These are phyloP conservation scores for Quillaja saponaria DNA, from an alignment of 306 rosid genomes.

Conservation along the genomic window DNA sequence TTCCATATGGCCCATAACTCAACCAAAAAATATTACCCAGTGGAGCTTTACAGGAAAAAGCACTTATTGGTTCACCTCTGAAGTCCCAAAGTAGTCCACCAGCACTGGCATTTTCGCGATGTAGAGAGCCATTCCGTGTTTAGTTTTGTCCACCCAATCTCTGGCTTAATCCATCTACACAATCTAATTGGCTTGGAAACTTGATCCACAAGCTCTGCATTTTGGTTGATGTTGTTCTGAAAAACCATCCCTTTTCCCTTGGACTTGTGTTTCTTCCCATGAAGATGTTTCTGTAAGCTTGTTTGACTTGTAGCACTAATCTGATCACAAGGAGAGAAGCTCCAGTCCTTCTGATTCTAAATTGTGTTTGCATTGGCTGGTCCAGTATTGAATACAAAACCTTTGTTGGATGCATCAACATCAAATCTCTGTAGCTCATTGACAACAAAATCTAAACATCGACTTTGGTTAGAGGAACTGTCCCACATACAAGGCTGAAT, in stretches of 20 bases:
- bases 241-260: too few relatives aligned
- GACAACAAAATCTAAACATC: too few relatives aligned
- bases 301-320: too few relatives aligned
- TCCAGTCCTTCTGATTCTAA: too few relatives aligned
- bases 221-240: not conserved
- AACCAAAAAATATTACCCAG: conserved; percentile 37
- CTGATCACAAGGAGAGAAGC: too few relatives aligned
- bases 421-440: too few relatives aligned
- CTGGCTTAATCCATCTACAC: not conserved
- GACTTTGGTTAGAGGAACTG: too few relatives aligned
- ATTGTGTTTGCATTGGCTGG: too few relatives aligned
- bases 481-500: too few relatives aligned
- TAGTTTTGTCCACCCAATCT: not conserved
- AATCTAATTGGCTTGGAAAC: not conserved
- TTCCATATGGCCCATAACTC: conserved; percentile 52
- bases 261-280: not conserved
- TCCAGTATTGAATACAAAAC: too few relatives aligned
- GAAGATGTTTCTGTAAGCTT: not conserved
- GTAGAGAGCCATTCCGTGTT: not conserved
- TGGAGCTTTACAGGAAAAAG: not conserved
- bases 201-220: not conserved
- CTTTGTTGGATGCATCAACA: too few relatives aligned
- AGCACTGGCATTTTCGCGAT: not conserved
- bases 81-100: not conserved
- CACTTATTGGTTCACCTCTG: not conserved